Conservation (phyloP, 805 yeast species). For the Sugiyamaella americana region DNA sequence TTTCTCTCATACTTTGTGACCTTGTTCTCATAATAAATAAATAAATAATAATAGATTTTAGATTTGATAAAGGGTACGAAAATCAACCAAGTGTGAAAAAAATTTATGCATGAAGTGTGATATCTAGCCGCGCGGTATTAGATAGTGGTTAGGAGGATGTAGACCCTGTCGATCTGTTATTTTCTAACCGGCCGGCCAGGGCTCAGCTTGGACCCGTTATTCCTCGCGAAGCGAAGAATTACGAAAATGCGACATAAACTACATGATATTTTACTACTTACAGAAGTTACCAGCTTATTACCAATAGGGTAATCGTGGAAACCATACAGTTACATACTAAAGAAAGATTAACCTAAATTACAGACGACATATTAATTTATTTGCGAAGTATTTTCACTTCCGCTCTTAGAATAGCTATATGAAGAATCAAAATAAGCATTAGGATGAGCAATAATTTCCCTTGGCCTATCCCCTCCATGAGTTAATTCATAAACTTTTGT, state of each 20-base stretch:
- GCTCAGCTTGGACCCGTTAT: background rate
- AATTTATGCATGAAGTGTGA: no score
- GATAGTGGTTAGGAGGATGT: background rate
- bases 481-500: constrained; percentile 79
- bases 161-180: background rate
- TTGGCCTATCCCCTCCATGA: constrained; percentile 35
- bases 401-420: constrained; percentile 6
- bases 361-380: no score
- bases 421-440: constrained; percentile 74
- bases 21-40: constrained; percentile 4
- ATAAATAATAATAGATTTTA: no score
- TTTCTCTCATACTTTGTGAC: background rate
- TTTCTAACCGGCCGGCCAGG: background rate
- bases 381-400: no score
- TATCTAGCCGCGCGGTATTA: no score
- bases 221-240: background rate
- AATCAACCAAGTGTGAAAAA: no score
- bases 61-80: no score
- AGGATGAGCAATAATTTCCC: constrained; percentile 71
- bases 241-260: no score
- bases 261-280: no score
- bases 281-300: background rate
- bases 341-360: no score
- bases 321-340: no score
- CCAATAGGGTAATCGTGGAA: no score